phyloP scores from a whole-genome alignment of 2,329 filamentous ascomycete species.

The Epicoccum sorghinum region DNA sequence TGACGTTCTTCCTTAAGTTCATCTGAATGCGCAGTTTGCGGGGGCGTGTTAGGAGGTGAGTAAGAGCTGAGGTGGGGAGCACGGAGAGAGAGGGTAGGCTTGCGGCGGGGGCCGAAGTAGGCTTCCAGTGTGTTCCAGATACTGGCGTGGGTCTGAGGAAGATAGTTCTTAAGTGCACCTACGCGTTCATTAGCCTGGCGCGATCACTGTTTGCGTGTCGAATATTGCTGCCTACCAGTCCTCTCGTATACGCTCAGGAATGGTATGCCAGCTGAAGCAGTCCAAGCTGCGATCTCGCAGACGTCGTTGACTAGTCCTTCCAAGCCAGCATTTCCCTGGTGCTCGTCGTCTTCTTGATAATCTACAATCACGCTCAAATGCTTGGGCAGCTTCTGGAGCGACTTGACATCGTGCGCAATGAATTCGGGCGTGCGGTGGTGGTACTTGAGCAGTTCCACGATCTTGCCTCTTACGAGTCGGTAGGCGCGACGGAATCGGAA shows the following conservation, averaged over 20 bases:
- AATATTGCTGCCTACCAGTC: conserved; percentile 67
- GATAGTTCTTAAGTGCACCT: conserved; percentile 89
- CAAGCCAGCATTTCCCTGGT: conserved; percentile 71
- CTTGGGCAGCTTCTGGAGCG: conserved; percentile 74
- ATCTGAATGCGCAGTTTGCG: conserved; percentile 41
- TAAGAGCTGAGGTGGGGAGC: conserved; percentile 72
- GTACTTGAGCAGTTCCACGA: conserved; percentile 85
- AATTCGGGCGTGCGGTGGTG: conserved; percentile 95
- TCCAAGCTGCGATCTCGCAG: conserved; percentile 92
- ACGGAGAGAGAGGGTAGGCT: conserved; percentile 72
- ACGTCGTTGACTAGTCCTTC: conserved; percentile 88
- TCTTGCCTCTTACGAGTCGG: conserved; percentile 76
- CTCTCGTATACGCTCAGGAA: conserved; percentile 90
- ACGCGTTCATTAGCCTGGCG: conserved; percentile 5
- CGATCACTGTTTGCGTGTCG: no score
- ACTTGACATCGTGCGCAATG: conserved; percentile 84
- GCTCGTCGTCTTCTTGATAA: conserved; percentile 67
- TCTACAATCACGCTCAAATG: conserved; percentile 88
- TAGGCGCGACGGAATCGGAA: conserved; percentile 81
- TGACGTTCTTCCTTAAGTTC: conserved; percentile 41
- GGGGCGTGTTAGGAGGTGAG: conserved; percentile 54
- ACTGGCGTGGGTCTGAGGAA: conserved; percentile 80
- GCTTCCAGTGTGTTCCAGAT: conserved; percentile 80
- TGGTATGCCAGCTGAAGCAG: conserved; percentile 84
- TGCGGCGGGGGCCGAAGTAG: conserved; percentile 78